Evolutionary conservation across 208 protist species (phyloP).

Genomic region (Leishmania turanica): DNA sequence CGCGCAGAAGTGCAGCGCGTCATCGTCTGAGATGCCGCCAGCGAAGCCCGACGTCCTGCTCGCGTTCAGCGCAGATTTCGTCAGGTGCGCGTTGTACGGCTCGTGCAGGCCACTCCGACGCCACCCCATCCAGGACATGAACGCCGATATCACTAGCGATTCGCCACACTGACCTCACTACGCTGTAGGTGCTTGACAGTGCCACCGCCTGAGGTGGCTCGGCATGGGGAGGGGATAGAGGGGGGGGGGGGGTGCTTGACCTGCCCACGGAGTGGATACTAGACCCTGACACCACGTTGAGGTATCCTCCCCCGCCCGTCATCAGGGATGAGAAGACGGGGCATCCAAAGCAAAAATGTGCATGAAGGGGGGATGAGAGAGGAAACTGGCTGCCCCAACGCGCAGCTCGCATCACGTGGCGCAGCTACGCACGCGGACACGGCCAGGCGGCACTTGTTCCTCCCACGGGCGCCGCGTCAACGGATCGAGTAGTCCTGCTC

Average conservation of each 20-base stretch:
- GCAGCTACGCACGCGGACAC: not conserved
- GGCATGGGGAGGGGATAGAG: not conserved
- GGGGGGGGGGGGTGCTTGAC: not conserved
- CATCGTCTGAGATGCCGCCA: slow-evolving; percentile 3
- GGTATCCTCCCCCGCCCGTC: not conserved
- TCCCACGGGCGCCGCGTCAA: not conserved
- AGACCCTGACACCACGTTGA: not conserved
- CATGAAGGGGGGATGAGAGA: not conserved
- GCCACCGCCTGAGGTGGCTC: not conserved
- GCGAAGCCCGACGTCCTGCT: not conserved
- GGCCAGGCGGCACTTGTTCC: not conserved
- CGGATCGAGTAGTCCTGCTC: not conserved
- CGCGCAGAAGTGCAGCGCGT: slow-evolving; percentile 13
- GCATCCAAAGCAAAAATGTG: not conserved
- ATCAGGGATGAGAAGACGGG: not conserved
- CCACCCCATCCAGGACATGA: not conserved
- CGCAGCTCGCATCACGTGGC: not conserved
- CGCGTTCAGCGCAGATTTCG: not conserved
- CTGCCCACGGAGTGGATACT: not conserved
- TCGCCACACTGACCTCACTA: not conserved
- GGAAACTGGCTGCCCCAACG: not conserved
- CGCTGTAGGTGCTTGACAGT: not conserved
- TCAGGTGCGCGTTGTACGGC: slow-evolving; percentile 7
- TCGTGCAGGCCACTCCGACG: slow-evolving; percentile 3
- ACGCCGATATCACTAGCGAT: not conserved